These are phyloP conservation scores for Fremontodendron californicum DNA, from an alignment of 345 rosid genomes.

Conservation along the genomic window DNA sequence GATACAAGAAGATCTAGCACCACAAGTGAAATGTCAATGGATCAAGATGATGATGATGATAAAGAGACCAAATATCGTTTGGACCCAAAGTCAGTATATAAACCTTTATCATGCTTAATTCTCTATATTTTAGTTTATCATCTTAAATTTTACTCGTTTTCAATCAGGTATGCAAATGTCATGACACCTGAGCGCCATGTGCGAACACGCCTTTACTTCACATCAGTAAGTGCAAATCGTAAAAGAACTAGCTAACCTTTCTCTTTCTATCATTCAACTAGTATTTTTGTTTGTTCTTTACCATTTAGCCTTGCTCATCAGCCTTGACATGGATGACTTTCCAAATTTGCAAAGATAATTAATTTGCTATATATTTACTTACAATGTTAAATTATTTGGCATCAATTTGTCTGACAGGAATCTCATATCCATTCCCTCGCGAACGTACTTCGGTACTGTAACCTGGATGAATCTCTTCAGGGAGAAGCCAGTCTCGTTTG, in stretches of 20 bases:
- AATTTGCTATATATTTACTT: neutral
- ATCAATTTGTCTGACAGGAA: conserved; percentile 53
- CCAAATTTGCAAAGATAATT: neutral
- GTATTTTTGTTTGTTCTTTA: neutral
- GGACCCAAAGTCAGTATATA: conserved; percentile 73
- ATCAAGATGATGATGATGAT: conserved; percentile 89
- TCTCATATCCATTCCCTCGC: conserved; percentile 95
- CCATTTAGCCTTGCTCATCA: neutral
- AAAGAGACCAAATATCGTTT: conserved; percentile 92
- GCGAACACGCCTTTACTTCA: conserved; percentile 96
- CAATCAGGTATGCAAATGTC: conserved; percentile 90
- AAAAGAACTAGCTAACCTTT: neutral
- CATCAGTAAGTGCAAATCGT: conserved; percentile 69
- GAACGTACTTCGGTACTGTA: conserved; percentile 95
- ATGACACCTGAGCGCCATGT: conserved; percentile 98
- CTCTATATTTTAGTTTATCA: neutral
- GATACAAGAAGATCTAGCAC: conserved; percentile 57
- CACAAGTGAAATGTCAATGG: conserved; percentile 58
- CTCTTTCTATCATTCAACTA: neutral
- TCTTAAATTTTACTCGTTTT: neutral
- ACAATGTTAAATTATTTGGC: neutral
- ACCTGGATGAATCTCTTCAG: conserved; percentile 94
- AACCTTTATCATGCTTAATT: neutral
- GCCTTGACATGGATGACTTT: neutral
- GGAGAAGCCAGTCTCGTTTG: conserved; percentile 90